Evolutionary conservation across 2,329 filamentous ascomycete genomes (phyloP), one percentile per base, ranked within the genome.

Genomic region (Corinectria fuckeliana): DNA sequence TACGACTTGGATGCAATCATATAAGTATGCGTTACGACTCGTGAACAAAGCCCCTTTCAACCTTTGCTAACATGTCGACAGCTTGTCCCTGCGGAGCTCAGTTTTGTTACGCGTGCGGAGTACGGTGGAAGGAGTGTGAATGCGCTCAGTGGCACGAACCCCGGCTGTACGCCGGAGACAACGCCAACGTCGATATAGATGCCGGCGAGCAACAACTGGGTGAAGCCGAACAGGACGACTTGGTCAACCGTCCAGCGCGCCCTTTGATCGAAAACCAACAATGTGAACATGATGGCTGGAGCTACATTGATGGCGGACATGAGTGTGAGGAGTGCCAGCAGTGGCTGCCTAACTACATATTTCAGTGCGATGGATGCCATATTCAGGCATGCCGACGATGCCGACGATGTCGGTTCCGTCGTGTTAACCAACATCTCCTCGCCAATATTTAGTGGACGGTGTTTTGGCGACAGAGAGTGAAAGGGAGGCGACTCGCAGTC

Each of bases 41-140:
- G 1, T 23, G 13, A 30, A 11, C 5, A 7, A 23, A 9, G 8
- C 16, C 28, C 5, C 3, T 5, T 5, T 16, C 5, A n/a, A 16
- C 32, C 16, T 7, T 16, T 28, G 20, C 13, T 50, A 14, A 44
- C 14, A 32, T 56, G 9, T 16, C 20, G 18, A 11, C 32, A 76
- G 84, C 78, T 0, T 85, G 82, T 42, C 67, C 20, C 2, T 85
- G 82, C 32, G 63, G 74, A 0, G 69, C 74, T 0, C 14, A 82
- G 14, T 85, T 84, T 63, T 84, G 81, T 63, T 84, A 84, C 50
- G 7, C 61, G 0, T 85, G 82, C 45, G 79, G 79, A 3, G 28
- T 18, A 0, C 10, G 0, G 1, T 83, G 81, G 80, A 80, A 78
- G 55, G 72, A 41, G 0, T 82, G 78, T 48, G 0, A 0, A 0